Evolutionary conservation across 164 flowering plant species (phyloP).

Genomic region (Nymphaea colorata): DNA sequence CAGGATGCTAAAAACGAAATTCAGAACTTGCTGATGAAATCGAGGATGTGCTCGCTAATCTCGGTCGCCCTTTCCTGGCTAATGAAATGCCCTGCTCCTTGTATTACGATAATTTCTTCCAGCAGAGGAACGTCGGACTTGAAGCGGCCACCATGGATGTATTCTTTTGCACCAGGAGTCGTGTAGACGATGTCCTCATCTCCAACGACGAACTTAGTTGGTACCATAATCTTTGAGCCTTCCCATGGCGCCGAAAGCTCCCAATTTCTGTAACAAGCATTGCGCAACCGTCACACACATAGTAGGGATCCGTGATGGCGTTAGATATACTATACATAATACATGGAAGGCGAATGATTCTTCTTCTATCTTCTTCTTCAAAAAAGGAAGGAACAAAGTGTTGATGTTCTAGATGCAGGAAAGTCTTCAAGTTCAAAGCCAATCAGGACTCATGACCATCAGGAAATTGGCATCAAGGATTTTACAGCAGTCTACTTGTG

Average conservation of each 20-base stretch:
- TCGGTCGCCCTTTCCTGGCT: conserved; percentile 6
- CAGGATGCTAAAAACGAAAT: no score
- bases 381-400: neutral
- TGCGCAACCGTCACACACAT: neutral
- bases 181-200: conserved; percentile 25
- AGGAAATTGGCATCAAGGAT: no score
- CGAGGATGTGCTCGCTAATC: conserved; percentile 4
- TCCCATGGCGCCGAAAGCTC: conserved; percentile 44
- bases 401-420: neutral
- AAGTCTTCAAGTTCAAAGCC: no score
- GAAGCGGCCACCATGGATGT: conserved; percentile 18
- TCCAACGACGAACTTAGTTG: conserved; percentile 32
- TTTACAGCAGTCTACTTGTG: no score
- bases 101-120: conserved; percentile 3
- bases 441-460: no score
- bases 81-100: conserved; percentile 6
- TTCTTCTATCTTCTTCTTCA: no score
- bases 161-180: conserved; percentile 16
- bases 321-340: neutral
- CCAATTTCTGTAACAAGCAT: conserved; percentile 24
- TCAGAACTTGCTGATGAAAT: neutral
- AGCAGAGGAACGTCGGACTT: conserved; percentile 10
- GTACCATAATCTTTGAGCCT: conserved; percentile 32
- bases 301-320: neutral
- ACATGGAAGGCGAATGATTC: neutral